Percentiles rank a stretch among this genome's conserved stretches.
These are phyloP conservation scores for Strobilomyces echinocephalus DNA, from an alignment of 768 basidiomycete species.

Conservation along the genomic window DNA sequence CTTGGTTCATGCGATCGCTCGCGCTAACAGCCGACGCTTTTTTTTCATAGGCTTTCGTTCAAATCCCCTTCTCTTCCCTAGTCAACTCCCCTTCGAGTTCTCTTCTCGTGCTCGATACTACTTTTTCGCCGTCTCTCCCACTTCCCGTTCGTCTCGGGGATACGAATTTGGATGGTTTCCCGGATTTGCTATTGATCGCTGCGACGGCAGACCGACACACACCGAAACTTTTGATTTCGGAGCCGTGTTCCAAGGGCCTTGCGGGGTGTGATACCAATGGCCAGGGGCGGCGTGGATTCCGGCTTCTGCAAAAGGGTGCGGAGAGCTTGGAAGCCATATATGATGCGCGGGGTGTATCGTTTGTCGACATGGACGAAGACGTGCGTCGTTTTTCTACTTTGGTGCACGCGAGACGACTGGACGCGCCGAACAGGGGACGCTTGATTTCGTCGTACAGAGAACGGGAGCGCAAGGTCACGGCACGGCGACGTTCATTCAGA, in stretches of 20 bases:
- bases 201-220: slow-evolving; percentile 42
- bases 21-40: not conserved
- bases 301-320: slow-evolving; percentile 49
- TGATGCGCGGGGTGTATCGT: slow-evolving; percentile 75
- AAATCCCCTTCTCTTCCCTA: slow-evolving; percentile 59
- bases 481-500: slow-evolving; percentile 79
- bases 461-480: slow-evolving; percentile 63
- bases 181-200: slow-evolving; percentile 69
- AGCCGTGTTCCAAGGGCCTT: slow-evolving; percentile 52
- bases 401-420: not conserved
- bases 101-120: slow-evolving; percentile 67
- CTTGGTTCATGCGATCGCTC: not conserved
- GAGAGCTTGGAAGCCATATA: slow-evolving; percentile 59
- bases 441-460: slow-evolving; percentile 91
- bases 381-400: slow-evolving; percentile 42
- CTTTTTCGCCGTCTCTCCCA: slow-evolving; percentile 63
- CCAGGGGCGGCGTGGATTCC: slow-evolving; percentile 60
- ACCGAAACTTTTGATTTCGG: slow-evolving; percentile 61
- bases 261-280: slow-evolving; percentile 54
- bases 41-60: slow-evolving; percentile 53
- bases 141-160: slow-evolving; percentile 82
- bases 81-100: slow-evolving; percentile 46
- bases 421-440: slow-evolving; percentile 56
- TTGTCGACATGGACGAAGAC: slow-evolving; percentile 94
- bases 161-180: slow-evolving; percentile 90